A percentile compares a stretch with the other conserved stretches of the same genome.
Conservation (phyloP, 139 green algal species). For the Chlamydomonas sp. region DNA sequence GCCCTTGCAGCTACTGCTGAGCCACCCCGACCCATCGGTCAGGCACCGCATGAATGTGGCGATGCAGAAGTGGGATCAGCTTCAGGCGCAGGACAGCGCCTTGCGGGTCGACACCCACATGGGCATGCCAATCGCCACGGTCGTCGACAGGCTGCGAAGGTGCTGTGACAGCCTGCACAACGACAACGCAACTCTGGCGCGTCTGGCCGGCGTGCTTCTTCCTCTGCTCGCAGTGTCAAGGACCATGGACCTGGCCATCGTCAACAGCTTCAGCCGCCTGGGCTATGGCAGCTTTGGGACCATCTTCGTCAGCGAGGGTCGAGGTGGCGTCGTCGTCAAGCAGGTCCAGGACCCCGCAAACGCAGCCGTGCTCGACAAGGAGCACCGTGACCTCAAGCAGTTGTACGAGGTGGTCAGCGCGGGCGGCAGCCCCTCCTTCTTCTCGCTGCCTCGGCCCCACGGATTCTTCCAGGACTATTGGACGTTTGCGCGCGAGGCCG, state of each 20-base stretch:
- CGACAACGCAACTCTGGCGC: no score
- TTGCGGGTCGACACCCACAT: no score
- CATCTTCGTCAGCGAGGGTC: background rate
- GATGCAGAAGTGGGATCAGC: no score
- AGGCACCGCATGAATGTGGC: no score
- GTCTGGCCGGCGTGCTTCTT: no score
- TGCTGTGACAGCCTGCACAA: no score
- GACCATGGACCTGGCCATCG: constrained; percentile 3
- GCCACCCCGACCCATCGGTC: no score
- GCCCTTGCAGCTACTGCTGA: no score
- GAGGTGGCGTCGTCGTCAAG: background rate
- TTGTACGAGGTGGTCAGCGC: background rate
- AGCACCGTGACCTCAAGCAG: constrained; percentile 5
- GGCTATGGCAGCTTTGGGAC: constrained; percentile 14
- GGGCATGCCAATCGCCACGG: no score
- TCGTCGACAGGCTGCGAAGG: no score
- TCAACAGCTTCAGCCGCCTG: constrained; percentile 6
- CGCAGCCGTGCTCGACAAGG: background rate
- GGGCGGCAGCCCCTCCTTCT: background rate
- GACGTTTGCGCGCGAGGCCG: background rate
- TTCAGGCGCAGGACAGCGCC: no score
- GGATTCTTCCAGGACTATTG: background rate
- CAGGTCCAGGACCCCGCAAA: background rate
- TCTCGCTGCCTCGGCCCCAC: background rate
- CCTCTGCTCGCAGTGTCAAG: no score